Percentiles rank a stretch among this genome's conserved stretches.
phyloP scores from a whole-genome alignment of 164 flowering plant species.

The Cinnamomum micranthum region DNA sequence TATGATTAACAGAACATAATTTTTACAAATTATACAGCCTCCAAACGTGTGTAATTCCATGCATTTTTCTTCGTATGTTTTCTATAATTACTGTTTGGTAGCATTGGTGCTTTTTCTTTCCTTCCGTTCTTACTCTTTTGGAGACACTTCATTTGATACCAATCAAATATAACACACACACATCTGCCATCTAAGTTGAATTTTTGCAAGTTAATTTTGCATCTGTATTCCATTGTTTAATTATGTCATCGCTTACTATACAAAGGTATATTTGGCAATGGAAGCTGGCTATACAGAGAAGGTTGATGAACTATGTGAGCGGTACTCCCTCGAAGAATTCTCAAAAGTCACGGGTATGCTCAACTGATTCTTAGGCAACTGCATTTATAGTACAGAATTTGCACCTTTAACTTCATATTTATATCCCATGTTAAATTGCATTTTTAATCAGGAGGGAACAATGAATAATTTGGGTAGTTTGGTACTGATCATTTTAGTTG shows the following conservation, averaged over 20 bases:
- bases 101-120: background rate
- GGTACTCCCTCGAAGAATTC: conserved; percentile 75
- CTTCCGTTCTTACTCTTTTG: background rate
- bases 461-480: background rate
- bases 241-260: background rate
- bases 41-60: no score
- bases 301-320: conserved; percentile 81
- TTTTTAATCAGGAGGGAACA: background rate
- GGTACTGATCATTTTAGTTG: background rate
- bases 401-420: background rate
- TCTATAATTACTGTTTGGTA: no score
- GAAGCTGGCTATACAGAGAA: conserved; percentile 95
- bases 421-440: no score
- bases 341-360: conserved; percentile 45
- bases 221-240: background rate
- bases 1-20: no score
- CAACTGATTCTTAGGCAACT: background rate
- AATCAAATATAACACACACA: no score
- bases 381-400: background rate
- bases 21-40: no score
- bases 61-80: no score
- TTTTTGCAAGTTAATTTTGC: background rate
- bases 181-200: background rate
- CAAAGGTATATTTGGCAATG: conserved; percentile 86
- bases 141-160: background rate